Conservation (phyloP, 495 filamentous ascomycete species). For the Trichoderma parareesei region DNA sequence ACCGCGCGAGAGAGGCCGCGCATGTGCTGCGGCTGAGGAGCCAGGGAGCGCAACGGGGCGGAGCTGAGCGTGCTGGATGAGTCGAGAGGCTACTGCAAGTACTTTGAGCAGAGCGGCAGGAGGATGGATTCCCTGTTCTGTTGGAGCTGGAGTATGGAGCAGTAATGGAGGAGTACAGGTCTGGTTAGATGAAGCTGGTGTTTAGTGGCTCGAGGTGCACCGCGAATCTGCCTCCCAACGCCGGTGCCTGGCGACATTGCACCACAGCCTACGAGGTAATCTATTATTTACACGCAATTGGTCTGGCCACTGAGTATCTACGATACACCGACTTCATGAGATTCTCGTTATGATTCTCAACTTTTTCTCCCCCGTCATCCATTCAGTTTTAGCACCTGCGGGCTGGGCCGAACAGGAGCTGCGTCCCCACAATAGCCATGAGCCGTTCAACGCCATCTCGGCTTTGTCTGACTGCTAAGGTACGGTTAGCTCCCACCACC, state of each 20-base stretch:
- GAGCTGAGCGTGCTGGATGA: neutral
- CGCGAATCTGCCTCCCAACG: neutral
- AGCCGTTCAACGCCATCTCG: neutral
- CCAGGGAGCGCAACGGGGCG: neutral
- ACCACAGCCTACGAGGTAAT: neutral
- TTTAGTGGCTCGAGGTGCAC: neutral
- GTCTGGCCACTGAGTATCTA: no score
- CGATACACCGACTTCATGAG: neutral
- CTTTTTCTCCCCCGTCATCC: neutral
- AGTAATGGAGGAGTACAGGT: no score
- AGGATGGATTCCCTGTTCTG: neutral
- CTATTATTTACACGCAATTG: no score
- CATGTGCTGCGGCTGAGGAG: conserved; percentile 2
- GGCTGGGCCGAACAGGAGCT: conserved; percentile 5
- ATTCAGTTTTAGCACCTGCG: neutral
- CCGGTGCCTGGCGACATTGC: neutral
- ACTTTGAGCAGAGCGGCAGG: neutral
- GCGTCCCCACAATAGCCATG: neutral
- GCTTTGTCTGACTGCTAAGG: neutral
- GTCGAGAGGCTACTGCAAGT: neutral
- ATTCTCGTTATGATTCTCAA: neutral
- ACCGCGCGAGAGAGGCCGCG: neutral
- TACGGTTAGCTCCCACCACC: neutral
- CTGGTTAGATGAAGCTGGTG: no score
- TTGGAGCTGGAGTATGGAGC: neutral